These are phyloP conservation scores for Gaultheria prostrata DNA, from an alignment of 148 eudicot genomes.

Conservation along the genomic window DNA sequence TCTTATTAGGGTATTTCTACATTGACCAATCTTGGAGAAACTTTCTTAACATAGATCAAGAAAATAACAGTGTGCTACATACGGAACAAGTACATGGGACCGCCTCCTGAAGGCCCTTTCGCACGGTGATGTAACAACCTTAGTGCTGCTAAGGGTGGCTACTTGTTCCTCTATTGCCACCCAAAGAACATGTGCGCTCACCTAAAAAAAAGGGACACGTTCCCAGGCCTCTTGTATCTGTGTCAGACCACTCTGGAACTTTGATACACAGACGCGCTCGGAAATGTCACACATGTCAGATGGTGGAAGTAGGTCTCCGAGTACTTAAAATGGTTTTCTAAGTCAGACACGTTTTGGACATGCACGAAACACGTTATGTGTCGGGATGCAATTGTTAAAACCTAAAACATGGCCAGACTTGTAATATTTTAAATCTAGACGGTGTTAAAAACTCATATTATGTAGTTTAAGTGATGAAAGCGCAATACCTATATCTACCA, in stretches of 20 bases:
- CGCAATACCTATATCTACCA: not conserved
- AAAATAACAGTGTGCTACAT: not conserved
- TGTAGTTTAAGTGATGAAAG: not conserved
- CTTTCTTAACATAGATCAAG: not conserved
- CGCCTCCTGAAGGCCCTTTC: not conserved
- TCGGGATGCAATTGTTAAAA: not conserved
- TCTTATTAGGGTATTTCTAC: not conserved
- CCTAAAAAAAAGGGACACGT: not conserved
- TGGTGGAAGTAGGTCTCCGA: not conserved
- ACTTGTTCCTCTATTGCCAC: not conserved
- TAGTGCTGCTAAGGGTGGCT: not conserved
- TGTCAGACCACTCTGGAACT: not conserved
- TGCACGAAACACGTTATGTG: not conserved
- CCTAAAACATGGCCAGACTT: not conserved
- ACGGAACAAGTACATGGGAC: not conserved
- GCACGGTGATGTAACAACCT: not conserved
- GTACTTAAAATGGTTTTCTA: not conserved
- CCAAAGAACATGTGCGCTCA: not conserved
- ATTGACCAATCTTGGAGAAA: not conserved
- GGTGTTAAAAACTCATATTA: not conserved
- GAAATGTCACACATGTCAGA: not conserved
- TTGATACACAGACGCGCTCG: not conserved
- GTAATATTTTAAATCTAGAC: not conserved
- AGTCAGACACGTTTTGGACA: not conserved
- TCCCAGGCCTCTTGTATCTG: not conserved